Evolutionary conservation across 1,139 yeast genomes (phyloP), one percentile per base, ranked within the genome.

Genomic region (Pichia sp.): DNA sequence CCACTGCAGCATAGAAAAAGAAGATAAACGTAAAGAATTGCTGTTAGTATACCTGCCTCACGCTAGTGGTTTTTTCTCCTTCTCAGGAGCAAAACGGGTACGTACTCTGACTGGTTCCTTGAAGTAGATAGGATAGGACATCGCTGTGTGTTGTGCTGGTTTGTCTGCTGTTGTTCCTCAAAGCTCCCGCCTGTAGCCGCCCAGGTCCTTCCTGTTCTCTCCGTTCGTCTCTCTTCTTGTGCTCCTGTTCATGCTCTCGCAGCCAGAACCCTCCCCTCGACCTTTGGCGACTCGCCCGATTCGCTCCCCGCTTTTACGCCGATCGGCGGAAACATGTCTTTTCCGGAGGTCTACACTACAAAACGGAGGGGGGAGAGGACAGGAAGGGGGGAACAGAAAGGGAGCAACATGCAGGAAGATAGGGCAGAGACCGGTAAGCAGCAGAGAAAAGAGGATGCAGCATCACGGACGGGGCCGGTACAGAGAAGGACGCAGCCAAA

Each of bases 21-120:
- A 20, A 20, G 24, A 20, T 20, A 20, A 20, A 20, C 3, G 24
- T 20, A 20, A 20, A 20, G 24, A 20, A 20, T 20, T 20, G 24
- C 24, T 20, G 51, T 48, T 40, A 41, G 38, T 48, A 48, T n/a
- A n/a, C 6, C 34, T 9, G 34, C 4, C 34, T 31, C 34, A 20
- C 4, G 34, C 34, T 31, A 31, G 9, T 31, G 34, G 34, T 9
- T 31, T 8, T 31, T 31, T 31, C 12, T 2, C 12, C 34, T 31
- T 31, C 9, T 31, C 12, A 9, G 12, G 34, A 31, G 12, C 34
- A 31, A 20, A 20, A 12, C 34, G 34, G 2, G 12, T 31, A 79
- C 86, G 59, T 77, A 82, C 86, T 70, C 84, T 82, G 42, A 81
- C 66, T 59, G 88, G 88, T 65, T 82, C 81, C 66, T 79, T 81